Evolutionary conservation across 2,329 filamentous ascomycete genomes (phyloP).

Genomic region (Zasmidium citrigriseum): DNA sequence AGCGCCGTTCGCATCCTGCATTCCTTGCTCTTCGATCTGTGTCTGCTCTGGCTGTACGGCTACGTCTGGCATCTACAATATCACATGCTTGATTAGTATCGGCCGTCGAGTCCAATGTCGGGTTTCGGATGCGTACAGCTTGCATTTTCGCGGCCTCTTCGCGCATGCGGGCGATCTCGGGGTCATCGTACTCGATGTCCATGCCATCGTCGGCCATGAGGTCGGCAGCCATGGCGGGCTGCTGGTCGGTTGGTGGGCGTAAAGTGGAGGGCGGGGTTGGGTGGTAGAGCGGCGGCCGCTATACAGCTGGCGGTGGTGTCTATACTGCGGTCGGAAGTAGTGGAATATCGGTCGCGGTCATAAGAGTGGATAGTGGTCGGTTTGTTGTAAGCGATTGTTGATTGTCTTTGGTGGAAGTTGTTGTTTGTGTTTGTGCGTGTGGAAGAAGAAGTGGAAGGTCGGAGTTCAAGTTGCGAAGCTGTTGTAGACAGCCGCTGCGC

Average conservation of each 20-base stretch:
- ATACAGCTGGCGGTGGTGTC: not conserved
- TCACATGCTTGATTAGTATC: not conserved
- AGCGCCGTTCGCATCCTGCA: slow-evolving; percentile 22
- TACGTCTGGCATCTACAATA: not conserved
- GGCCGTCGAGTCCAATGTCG: not conserved
- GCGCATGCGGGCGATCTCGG: slow-evolving; percentile 34
- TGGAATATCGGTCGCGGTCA: not conserved
- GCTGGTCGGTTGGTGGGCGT: not conserved
- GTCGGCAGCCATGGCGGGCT: not conserved
- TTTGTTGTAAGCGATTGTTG: too few species aligned
- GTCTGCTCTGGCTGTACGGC: not conserved
- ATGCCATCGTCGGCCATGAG: slow-evolving; percentile 17
- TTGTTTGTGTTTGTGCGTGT: not conserved
- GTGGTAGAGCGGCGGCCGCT: not conserved
- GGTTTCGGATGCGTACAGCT: slow-evolving; percentile 20
- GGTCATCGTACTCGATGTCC: slow-evolving; percentile 34
- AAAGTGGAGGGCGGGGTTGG: not conserved
- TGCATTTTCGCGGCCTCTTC: slow-evolving; percentile 31
- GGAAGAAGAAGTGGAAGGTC: not conserved
- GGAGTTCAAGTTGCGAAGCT: not conserved
- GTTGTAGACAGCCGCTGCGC: not conserved
- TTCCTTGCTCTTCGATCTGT: not conserved
- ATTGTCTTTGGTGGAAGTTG: not conserved
- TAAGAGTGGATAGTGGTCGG: not conserved
- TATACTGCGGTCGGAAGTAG: not conserved